A percentile compares a stretch with the other conserved stretches of the same genome.
Evolutionary conservation across 768 basidiomycete genomes (phyloP).

Genomic region (Phylloporus sp.): DNA sequence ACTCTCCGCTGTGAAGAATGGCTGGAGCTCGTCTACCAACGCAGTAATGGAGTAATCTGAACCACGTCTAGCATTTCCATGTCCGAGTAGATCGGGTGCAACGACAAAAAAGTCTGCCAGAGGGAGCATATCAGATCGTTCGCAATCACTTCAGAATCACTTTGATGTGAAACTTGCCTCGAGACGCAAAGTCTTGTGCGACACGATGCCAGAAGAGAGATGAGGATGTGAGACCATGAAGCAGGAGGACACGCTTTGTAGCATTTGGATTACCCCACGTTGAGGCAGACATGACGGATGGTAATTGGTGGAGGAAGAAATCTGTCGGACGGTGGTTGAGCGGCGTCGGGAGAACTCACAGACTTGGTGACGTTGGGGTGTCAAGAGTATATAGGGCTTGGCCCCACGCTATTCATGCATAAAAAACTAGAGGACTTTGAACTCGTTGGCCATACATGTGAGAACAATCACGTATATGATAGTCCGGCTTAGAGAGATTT

Average conservation of each 20-base stretch:
- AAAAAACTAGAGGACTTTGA: too few species aligned
- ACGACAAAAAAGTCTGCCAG: constrained; percentile 20
- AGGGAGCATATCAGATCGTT: background rate
- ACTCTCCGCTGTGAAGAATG: constrained; percentile 1
- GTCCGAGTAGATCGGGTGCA: constrained; percentile 23
- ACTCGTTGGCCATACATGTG: too few species aligned
- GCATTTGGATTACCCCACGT: constrained; percentile 22
- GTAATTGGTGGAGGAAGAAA: background rate
- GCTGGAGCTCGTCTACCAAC: constrained; percentile 8
- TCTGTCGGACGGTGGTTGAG: background rate
- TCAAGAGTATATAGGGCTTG: too few species aligned
- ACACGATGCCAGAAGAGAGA: constrained; percentile 18
- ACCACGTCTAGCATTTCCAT: constrained; percentile 8
- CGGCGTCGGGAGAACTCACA: too few species aligned
- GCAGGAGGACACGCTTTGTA: constrained; percentile 13
- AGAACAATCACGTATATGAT: too few species aligned
- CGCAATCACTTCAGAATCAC: background rate
- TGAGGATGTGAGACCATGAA: constrained; percentile 17
- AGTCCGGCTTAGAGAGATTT: too few species aligned
- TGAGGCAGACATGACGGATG: constrained; percentile 2
- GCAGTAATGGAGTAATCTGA: background rate
- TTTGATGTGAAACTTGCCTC: constrained; percentile 11
- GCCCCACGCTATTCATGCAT: too few species aligned
- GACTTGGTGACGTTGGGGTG: too few species aligned
- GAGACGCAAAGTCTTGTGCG: constrained; percentile 11